Evolutionary conservation across 176 grass and related monocot species (phyloP).

Genomic region (Avena sativa): DNA sequence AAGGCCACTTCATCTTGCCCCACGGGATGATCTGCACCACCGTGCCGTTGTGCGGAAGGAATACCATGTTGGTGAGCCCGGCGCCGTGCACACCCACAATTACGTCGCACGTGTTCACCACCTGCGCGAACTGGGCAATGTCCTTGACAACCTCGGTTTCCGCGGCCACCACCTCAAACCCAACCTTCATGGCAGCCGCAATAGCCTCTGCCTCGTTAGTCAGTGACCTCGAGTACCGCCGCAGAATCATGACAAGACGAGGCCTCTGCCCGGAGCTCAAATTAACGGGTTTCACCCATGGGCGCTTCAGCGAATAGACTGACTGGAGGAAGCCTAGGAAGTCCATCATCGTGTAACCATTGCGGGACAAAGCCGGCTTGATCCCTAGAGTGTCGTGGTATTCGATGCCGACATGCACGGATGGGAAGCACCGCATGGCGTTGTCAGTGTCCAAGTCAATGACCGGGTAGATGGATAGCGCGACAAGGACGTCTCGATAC

Average conservation of each 20-base stretch:
- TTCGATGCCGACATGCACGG: conserved; percentile 47
- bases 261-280: conserved; percentile 36
- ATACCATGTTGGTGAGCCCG: conserved; percentile 92
- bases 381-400: conserved; percentile 58
- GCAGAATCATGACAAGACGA: conserved; percentile 53
- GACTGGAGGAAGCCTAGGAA: no score
- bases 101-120: conserved; percentile 86
- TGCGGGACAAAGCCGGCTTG: conserved; percentile 35
- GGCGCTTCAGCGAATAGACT: conserved; percentile 28
- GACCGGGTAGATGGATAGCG: conserved; percentile 46
- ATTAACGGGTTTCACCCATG: neutral
- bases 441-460: conserved; percentile 58
- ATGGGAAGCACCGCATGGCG: conserved; percentile 56
- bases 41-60: conserved; percentile 75
- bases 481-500: conserved; percentile 39
- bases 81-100: conserved; percentile 94
- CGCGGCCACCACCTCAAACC: conserved; percentile 59
- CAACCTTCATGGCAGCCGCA: conserved; percentile 2
- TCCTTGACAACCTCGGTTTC: conserved; percentile 29
- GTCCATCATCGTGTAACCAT: neutral
- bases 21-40: conserved; percentile 71
- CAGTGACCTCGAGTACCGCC: conserved; percentile 48
- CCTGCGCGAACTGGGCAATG: conserved; percentile 38
- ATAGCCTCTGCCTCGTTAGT: conserved; percentile 51
- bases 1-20: conserved; percentile 51